Evolutionary conservation across 305 asterid species (phyloP), one percentile per base, ranked within the genome.

Genomic region (Nicotiana rustica): DNA sequence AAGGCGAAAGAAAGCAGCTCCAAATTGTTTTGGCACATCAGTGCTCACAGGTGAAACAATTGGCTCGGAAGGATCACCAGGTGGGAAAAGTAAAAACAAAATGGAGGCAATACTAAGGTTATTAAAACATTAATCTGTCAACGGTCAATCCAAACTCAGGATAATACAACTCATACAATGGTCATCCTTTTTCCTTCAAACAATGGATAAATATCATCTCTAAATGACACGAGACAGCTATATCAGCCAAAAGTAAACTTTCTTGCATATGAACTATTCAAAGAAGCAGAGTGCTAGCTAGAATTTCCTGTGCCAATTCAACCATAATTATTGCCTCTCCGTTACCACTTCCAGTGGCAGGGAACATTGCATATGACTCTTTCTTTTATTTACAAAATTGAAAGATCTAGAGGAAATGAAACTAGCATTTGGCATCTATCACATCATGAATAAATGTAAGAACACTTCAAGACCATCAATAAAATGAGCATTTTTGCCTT

Each of bases 361-460:
- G 31, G 67, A 61, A 61, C 25, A 61, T 9, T 61, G 67, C 33
- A 61, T 71, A 44, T 71, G 78, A 44, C 19, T 71, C 38, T 71
- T 71, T 71, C 60, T 44, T 71, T 44, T 70, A 70, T 41, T 38
- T 56, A 70, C 18, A n/a, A 18, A 65, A 4, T 25, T 25, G 18
- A 65, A 65, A 65, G 44, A 67, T 6, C 6, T 33, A 67, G 10
- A 35, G 35, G 49, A 67, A 67, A 17, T 2, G 25, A 67, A 67
- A 31, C 19, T 5, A 67, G 73, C 73, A 6, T 33, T 67, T 33
- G 73, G 47, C 19, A 33, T 33, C 15, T 33, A 31, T 25, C 73
- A 67, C 47, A 67, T 66, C 35, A 29, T 29, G 44, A n/a, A 66
- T 66, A 66, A 31, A 14, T 13, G 71, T 65, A 3, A 65, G 41